These are phyloP conservation scores for Blastomyces parvus DNA, from an alignment of 2,329 filamentous ascomycete genomes.

Conservation along the genomic window DNA sequence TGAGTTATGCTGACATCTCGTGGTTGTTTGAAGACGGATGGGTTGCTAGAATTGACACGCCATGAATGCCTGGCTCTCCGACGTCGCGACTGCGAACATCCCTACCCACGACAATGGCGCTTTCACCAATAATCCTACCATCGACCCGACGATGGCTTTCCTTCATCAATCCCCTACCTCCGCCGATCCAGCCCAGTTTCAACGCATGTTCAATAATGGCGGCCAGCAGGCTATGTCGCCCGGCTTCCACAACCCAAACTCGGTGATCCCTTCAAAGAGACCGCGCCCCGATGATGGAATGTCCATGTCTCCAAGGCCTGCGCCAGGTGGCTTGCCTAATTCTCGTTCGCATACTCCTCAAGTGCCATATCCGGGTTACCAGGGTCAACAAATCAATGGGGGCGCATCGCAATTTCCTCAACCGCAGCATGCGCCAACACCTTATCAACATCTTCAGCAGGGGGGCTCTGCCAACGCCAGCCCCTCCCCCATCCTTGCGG, in stretches of 20 bases:
- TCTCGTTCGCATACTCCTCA: constrained; percentile 92
- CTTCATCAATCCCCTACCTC: constrained; percentile 38
- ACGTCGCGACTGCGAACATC: constrained; percentile 35
- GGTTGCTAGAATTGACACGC: constrained; percentile 26
- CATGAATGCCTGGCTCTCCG: constrained; percentile 45
- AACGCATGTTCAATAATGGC: constrained; percentile 64
- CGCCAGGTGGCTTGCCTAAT: constrained; percentile 61
- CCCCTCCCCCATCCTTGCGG: constrained; percentile 85
- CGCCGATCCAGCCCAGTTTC: constrained; percentile 45
- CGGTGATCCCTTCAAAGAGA: constrained; percentile 83
- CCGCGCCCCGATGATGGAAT: constrained; percentile 76
- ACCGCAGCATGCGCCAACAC: constrained; percentile 54
- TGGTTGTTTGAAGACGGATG: constrained; percentile 14
- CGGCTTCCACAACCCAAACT: constrained; percentile 66
- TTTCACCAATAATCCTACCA: constrained; percentile 33
- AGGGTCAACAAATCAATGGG: constrained; percentile 49
- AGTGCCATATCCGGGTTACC: constrained; percentile 61
- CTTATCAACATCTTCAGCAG: constrained; percentile 73
- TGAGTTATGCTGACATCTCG: not conserved
- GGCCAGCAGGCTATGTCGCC: constrained; percentile 74
- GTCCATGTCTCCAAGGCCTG: constrained; percentile 69
- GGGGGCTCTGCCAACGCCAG: constrained; percentile 75
- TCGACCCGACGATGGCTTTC: constrained; percentile 41
- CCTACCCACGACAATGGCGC: constrained; percentile 42
- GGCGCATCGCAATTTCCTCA: constrained; percentile 50